These are phyloP conservation scores for Epicoccum nigrum DNA, from an alignment of 2,329 filamentous ascomycete species.

Conservation along the genomic window DNA sequence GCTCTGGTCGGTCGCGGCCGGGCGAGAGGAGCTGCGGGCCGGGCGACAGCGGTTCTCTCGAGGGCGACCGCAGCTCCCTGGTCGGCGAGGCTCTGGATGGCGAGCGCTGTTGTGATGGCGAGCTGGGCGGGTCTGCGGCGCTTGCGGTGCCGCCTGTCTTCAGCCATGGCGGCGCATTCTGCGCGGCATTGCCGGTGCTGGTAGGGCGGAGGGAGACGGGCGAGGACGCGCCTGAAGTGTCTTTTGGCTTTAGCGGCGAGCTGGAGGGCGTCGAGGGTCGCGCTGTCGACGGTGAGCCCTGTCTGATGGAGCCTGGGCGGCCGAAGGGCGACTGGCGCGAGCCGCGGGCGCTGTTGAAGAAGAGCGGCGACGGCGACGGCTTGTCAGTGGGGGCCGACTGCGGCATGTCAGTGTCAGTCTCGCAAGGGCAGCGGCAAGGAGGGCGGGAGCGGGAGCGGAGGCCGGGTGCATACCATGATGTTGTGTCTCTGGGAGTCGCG, in stretches of 20 bases:
- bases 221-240: slow-evolving; percentile 35
- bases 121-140: slow-evolving; percentile 37
- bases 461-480: slow-evolving; percentile 19
- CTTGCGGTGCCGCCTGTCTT: slow-evolving; percentile 39
- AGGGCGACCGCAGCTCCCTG: slow-evolving; percentile 27
- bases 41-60: slow-evolving; percentile 13
- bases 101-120: slow-evolving; percentile 33
- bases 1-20: slow-evolving; percentile 13
- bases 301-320: slow-evolving; percentile 49
- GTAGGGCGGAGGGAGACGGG: slow-evolving; percentile 37
- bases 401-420: slow-evolving; percentile 9
- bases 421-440: slow-evolving; percentile 5
- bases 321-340: slow-evolving; percentile 51
- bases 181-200: slow-evolving; percentile 41
- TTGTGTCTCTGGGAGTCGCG: slow-evolving; percentile 16
- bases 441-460: too few relatives aligned
- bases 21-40: slow-evolving; percentile 6
- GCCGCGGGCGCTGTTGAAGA: slow-evolving; percentile 51
- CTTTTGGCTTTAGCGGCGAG: slow-evolving; percentile 49
- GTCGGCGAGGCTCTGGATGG: slow-evolving; percentile 37
- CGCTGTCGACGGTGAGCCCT: slow-evolving; percentile 48
- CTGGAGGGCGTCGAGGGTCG: slow-evolving; percentile 48
- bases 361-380: slow-evolving; percentile 51
- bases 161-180: slow-evolving; percentile 45
- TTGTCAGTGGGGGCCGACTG: slow-evolving; percentile 48